Evolutionary conservation across 352 stramenopile genomes (phyloP), one percentile per base, ranked within the genome.

Genomic region (Plasmopara viticola): DNA sequence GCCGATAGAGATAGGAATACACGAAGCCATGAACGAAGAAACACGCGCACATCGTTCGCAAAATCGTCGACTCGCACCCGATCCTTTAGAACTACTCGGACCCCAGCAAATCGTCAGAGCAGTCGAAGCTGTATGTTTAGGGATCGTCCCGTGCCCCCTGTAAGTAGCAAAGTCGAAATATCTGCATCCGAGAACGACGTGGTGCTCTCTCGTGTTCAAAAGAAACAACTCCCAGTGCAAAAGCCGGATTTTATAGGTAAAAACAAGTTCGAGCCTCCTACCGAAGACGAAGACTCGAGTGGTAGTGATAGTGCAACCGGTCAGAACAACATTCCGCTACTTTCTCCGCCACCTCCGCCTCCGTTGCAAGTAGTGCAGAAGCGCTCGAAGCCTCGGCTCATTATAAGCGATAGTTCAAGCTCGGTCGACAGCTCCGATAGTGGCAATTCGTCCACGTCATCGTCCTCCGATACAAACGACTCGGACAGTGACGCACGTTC

Each of bases 351-450:
- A 28, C 69, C 65, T 29, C 64, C 59, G 13, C 70, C 68, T 14
- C 59, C 65, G 46, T 58, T 57, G 6, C 65, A 64, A 57, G 37
- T 56, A 35, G 41, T 40, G 44, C 60, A 67, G 42, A 68, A 66
- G 42, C 60, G 53, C 12, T 15, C 51, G 38, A 76, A 72, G 52
- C 30, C 56, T 15, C 70, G 64, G 6, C 66, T 85, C 8, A 53
- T 73, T 20, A 70, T 84, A 40, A 87, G 72, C 45, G 70, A 80
- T 40, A 90, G 71, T 53, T 87, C 77, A 1, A 88, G 74, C 60
- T 86, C 77, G 1, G 67, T 15, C 7, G 37, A 66, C 28, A 78
- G 64, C 41, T 69, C 60, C 2, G 60, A 57, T 37, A 74, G 71
- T 15, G 58, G 52, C 12, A 53, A 39, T 14, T 73, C 62, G 4